Evolutionary conservation across 176 grass and related monocot genomes (phyloP).

Genomic region (Panicum miliaceum): DNA sequence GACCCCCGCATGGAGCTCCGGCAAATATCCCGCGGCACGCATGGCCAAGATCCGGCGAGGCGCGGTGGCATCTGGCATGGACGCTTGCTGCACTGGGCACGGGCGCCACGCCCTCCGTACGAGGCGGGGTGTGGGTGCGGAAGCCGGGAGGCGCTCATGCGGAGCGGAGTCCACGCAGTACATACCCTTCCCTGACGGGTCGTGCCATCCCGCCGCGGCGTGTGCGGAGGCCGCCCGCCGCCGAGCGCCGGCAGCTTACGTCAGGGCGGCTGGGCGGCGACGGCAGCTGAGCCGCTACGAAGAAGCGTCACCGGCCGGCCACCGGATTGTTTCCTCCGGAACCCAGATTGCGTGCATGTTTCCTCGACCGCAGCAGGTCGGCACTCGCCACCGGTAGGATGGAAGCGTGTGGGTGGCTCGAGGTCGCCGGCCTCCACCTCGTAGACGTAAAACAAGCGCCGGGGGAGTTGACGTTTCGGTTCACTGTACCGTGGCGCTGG

Average conservation of each 20-base stretch:
- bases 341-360: too few relatives aligned
- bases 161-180: neutral
- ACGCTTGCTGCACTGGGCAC: neutral
- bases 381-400: neutral
- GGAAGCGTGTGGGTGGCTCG: neutral
- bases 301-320: too few relatives aligned
- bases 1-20: neutral
- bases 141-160: neutral
- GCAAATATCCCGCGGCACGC: neutral
- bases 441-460: neutral
- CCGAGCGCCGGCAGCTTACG: neutral
- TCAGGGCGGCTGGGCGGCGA: too few relatives aligned
- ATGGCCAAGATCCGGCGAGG: neutral
- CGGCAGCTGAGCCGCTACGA: neutral
- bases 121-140: too few relatives aligned
- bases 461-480: conserved; percentile 2
- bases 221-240: neutral
- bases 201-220: neutral
- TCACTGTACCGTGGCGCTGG: neutral
- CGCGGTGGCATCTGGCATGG: neutral
- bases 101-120: too few relatives aligned
- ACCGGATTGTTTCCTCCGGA: neutral
- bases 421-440: neutral
- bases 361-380: neutral
- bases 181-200: neutral